phyloP scores from a whole-genome alignment of 495 filamentous ascomycete species.

The Recurvomyces mirabilis region DNA sequence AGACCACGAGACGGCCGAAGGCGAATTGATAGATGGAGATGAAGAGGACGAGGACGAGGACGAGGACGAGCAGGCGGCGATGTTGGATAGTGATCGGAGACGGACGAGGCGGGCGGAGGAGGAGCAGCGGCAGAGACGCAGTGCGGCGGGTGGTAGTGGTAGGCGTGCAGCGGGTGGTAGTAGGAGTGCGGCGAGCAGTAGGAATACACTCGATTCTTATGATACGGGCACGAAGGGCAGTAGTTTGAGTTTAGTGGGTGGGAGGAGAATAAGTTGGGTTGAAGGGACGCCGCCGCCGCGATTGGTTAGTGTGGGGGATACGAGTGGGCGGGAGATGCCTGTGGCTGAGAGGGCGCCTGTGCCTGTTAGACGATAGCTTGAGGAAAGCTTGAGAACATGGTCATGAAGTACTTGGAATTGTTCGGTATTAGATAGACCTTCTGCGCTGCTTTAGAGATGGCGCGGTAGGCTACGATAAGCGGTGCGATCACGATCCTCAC shows the following conservation, averaged over 20 bases:
- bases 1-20: constrained; percentile 59
- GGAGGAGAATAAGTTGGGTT: constrained; percentile 15
- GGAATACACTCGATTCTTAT: no score
- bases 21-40: constrained; percentile 51
- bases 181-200: background rate
- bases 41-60: constrained; percentile 37
- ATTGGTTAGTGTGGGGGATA: constrained; percentile 20
- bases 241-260: constrained; percentile 10
- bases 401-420: no score
- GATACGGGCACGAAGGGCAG: constrained; percentile 2
- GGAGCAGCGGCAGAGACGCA: background rate
- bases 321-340: constrained; percentile 22
- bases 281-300: constrained; percentile 11
- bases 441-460: no score
- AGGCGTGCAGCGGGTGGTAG: background rate
- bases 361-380: constrained; percentile 8
- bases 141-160: background rate
- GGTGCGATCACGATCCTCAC: no score
- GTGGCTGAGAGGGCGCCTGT: constrained; percentile 26
- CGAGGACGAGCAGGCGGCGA: constrained; percentile 43
- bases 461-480: no score
- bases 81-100: constrained; percentile 29
- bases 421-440: no score
- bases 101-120: constrained; percentile 8
- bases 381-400: no score